Evolutionary conservation across 306 rosid species (phyloP).

Genomic region (Dalbergia cultrata): DNA sequence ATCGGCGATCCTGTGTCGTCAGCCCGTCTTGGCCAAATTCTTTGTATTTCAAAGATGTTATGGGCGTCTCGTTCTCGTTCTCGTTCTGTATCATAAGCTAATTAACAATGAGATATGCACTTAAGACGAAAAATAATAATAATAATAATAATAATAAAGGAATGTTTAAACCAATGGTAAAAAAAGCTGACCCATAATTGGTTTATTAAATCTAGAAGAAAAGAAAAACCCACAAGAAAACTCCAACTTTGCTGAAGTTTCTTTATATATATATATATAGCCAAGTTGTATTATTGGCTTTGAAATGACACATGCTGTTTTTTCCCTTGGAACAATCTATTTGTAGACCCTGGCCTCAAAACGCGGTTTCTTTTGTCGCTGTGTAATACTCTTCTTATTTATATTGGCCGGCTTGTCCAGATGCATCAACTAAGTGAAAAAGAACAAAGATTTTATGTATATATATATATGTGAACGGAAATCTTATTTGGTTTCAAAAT

Average conservation of each 20-base stretch:
- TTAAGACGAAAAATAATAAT: not conserved
- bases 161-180: not conserved
- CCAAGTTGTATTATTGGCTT: not conserved
- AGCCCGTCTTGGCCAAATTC: not conserved
- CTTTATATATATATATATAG: not conserved
- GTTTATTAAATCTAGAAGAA: not conserved
- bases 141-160: not conserved
- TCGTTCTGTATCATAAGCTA: not conserved
- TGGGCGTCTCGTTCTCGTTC: not conserved
- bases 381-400: not conserved
- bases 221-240: slow-evolving; percentile 10
- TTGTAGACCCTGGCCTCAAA: not conserved
- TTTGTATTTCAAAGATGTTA: not conserved
- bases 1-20: not conserved
- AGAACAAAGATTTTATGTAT: too few species aligned
- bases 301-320: not conserved
- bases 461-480: not conserved
- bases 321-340: not conserved
- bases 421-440: not conserved
- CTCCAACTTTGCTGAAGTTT: not conserved
- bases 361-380: slow-evolving; percentile 8
- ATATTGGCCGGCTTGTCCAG: not conserved
- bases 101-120: not conserved
- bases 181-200: not conserved
- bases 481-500: not conserved